phyloP scores from a whole-genome alignment of 2,329 filamentous ascomycete genomes.

The Fusarium longipes region DNA sequence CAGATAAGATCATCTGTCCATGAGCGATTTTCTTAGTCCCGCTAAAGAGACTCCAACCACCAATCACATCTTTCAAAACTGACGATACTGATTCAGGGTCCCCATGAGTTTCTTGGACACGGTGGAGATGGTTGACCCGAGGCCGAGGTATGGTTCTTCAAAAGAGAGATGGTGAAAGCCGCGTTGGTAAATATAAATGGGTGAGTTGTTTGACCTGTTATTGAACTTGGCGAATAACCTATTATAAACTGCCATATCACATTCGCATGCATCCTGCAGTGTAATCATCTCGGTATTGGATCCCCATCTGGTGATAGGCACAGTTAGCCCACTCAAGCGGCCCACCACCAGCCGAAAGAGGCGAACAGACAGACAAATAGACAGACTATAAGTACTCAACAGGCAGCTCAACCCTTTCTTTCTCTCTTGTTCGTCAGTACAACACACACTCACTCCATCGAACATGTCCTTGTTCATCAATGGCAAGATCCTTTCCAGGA shows the following conservation, averaged over 20 bases:
- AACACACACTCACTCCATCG: background rate
- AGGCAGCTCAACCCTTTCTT: background rate
- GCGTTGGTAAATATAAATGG: background rate
- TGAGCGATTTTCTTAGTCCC: slow-evolving; percentile 40
- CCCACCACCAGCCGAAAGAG: slow-evolving; percentile 6
- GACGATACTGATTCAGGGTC: slow-evolving; percentile 21
- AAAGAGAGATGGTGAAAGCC: background rate
- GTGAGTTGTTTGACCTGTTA: background rate
- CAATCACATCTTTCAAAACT: background rate
- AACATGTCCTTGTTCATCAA: slow-evolving; percentile 46
- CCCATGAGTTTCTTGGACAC: slow-evolving; percentile 21
- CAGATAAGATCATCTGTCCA: slow-evolving; percentile 28
- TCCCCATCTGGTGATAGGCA: slow-evolving; percentile 29
- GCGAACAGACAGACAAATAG: background rate
- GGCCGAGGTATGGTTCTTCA: slow-evolving; percentile 16
- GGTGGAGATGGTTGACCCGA: slow-evolving; percentile 6
- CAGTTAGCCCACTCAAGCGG: slow-evolving; percentile 31
- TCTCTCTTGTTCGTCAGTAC: background rate
- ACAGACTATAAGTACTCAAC: slow-evolving; percentile 29
- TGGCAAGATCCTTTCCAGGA: slow-evolving; percentile 46
- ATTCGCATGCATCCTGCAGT: slow-evolving; percentile 4
- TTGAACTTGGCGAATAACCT: background rate
- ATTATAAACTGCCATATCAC: slow-evolving; percentile 6
- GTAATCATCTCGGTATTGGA: background rate
- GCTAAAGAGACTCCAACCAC: background rate